Evolutionary conservation across 768 basidiomycete species (phyloP).

Genomic region (Mycena chlorophos): DNA sequence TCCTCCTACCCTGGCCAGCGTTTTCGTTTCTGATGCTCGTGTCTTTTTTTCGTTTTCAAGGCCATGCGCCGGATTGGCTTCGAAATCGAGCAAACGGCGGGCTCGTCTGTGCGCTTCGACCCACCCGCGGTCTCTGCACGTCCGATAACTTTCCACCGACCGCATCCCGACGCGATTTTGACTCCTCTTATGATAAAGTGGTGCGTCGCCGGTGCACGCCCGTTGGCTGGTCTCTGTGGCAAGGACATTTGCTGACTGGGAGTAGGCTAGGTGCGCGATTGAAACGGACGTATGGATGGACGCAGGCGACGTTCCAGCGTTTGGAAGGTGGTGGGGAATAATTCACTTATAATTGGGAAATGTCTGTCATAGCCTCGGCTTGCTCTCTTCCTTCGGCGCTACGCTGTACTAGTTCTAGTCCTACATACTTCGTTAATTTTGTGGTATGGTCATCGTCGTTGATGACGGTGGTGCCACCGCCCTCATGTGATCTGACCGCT

Average conservation of each 20-base stretch:
- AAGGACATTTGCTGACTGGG: too few species aligned
- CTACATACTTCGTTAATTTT: too few species aligned
- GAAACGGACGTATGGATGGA: too few species aligned
- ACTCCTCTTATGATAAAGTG: slow-evolving; percentile 11
- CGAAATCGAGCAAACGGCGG: slow-evolving; percentile 15
- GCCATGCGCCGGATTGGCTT: slow-evolving; percentile 21
- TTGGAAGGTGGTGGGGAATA: not conserved
- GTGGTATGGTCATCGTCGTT: too few species aligned
- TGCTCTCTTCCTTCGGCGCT: not conserved
- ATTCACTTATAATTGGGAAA: not conserved
- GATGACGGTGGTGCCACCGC: too few species aligned
- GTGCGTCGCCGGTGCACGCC: too few species aligned
- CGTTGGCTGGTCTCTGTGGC: too few species aligned
- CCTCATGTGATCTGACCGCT: too few species aligned
- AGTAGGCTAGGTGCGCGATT: too few species aligned
- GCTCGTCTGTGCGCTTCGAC: slow-evolving; percentile 21
- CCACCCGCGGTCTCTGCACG: slow-evolving; percentile 17
- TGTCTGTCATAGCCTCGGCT: too few species aligned
- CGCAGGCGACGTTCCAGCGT: not conserved
- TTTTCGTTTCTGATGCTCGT: not conserved
- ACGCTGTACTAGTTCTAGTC: too few species aligned
- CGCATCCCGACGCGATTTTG: slow-evolving; percentile 21
- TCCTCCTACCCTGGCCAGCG: too few species aligned
- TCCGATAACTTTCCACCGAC: slow-evolving; percentile 22
- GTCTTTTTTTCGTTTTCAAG: not conserved